Conservation (phyloP, 495 filamentous ascomycete genomes). For the Neurospora sp. region DNA sequence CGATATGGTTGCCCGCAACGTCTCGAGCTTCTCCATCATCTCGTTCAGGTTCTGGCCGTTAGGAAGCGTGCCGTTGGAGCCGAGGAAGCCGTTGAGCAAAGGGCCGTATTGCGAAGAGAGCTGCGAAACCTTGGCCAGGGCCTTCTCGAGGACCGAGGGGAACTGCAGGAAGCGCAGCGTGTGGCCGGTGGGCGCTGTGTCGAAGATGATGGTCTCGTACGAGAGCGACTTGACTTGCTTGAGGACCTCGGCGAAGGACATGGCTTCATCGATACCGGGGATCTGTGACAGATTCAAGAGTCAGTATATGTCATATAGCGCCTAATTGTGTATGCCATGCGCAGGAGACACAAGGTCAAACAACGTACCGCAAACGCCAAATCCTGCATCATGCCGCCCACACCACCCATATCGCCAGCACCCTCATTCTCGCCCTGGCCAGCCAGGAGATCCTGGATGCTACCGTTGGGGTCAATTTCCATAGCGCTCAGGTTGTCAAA, state of each 20-base stretch:
- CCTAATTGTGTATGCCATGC: not conserved
- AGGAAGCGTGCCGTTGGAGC: slow-evolving; percentile 68
- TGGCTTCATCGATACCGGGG: slow-evolving; percentile 96
- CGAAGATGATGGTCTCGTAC: slow-evolving; percentile 98
- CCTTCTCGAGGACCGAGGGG: slow-evolving; percentile 95
- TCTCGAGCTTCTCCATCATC: slow-evolving; percentile 88
- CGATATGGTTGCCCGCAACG: slow-evolving; percentile 78
- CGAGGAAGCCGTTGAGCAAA: slow-evolving; percentile 87
- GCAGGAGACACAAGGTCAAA: not conserved
- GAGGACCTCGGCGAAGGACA: slow-evolving; percentile 98
- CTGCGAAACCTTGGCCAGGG: slow-evolving; percentile 90
- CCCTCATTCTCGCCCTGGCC: slow-evolving; percentile 58
- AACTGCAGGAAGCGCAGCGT: slow-evolving; percentile 98
- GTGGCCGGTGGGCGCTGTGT: slow-evolving; percentile 97
- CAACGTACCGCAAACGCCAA: slow-evolving; percentile 49
- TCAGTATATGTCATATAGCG: not conserved
- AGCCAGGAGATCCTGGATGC: slow-evolving; percentile 87
- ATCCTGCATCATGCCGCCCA: slow-evolving; percentile 60
- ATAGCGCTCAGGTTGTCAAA: slow-evolving; percentile 93
- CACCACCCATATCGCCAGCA: slow-evolving; percentile 56
- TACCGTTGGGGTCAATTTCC: slow-evolving; percentile 99
- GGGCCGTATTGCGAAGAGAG: slow-evolving; percentile 90
- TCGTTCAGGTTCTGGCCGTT: slow-evolving; percentile 85
- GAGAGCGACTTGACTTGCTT: slow-evolving; percentile 99
- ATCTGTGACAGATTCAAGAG: slow-evolving; percentile 46